phyloP scores from a whole-genome alignment of 2,329 filamentous ascomycete species.

The Chrysosporium queenslandicum region DNA sequence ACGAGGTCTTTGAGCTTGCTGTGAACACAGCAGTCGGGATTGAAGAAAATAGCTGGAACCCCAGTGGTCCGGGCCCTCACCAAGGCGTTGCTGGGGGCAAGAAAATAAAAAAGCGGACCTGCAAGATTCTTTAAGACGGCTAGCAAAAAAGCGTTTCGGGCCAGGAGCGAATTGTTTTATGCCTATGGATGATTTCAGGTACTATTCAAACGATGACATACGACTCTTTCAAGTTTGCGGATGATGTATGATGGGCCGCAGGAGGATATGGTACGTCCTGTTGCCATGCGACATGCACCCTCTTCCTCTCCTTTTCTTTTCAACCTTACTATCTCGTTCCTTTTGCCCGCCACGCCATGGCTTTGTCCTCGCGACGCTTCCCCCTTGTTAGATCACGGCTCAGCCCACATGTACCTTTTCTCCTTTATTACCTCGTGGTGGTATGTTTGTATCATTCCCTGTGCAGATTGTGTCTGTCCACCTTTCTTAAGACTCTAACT shows the following conservation, averaged over 20 bases:
- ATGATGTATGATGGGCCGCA: constrained; percentile 9
- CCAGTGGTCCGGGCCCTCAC: constrained; percentile 36
- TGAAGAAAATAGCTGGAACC: constrained; percentile 49
- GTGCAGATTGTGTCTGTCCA: not conserved
- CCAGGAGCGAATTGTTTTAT: not conserved
- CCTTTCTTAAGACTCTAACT: not conserved
- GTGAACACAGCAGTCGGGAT: constrained; percentile 83
- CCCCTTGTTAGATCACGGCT: not conserved
- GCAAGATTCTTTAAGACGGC: constrained; percentile 57
- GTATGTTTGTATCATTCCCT: not conserved
- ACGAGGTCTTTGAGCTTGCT: constrained; percentile 89
- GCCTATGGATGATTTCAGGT: not conserved
- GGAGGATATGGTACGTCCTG: constrained; percentile 1
- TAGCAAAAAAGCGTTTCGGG: not conserved
- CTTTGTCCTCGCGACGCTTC: not conserved
- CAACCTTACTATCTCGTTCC: not conserved
- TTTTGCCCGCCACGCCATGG: not conserved
- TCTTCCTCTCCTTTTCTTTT: not conserved
- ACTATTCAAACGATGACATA: not conserved
- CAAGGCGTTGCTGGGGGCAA: constrained; percentile 31
- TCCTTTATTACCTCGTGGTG: too few relatives aligned
- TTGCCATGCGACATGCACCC: not conserved
- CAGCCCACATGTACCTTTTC: not conserved
- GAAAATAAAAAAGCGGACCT: constrained; percentile 78
- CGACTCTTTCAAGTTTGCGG: not conserved